Base-by-base conservation (phyloP, 805 yeast species). In the Starmerella stellata region DNA sequence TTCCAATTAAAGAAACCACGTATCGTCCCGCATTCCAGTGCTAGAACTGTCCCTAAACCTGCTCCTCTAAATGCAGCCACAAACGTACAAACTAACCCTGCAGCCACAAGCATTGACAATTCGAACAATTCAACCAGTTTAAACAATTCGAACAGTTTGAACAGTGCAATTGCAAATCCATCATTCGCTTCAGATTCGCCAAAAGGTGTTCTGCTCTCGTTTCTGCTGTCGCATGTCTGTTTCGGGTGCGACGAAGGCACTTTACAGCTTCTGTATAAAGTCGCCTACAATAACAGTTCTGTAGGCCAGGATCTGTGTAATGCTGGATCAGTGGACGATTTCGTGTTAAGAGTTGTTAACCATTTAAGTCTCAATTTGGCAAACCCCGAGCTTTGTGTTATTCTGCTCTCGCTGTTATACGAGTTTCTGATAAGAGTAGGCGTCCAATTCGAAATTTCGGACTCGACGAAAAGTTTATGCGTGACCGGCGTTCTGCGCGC, bases 1-100 rank as follows among this genome's bases (percentile, higher is more conserved):
- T 56, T 56, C 33, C 52, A 52, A 35, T 8, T 44, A 19, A 45
- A 45, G 20, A 40, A 37, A 27, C 42, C 41, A 21, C 35, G 38
- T 13, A n/a, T 42, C 19, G 28, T 31, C 19, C 36, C 43, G 14
- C 19, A 30, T 7, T 11, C 25, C 9, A 7, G 25, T 11, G 25
- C 25, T 7, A 7, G 11, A 11, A 7, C 25, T 23, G 25, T 11
- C 7, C 25, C 25, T 7, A 11, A 11, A 23, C 3, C 19, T n/a
- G 23, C 21, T 17, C 18, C 36, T 13, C 25, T 9, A 5, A 31
- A 14, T 15, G 38, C 23, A 9, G 19, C 20, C 5, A 19, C 30
- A 5, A 20, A 13, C 17, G 19, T 15, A 7, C 32, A 29, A 13
- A 13, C 16, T 23, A 7, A 29, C 25, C 28, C 13, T 7, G 25